Base-by-base conservation (phyloP, 768 basidiomycete species). In the Auricularia sp. region DNA sequence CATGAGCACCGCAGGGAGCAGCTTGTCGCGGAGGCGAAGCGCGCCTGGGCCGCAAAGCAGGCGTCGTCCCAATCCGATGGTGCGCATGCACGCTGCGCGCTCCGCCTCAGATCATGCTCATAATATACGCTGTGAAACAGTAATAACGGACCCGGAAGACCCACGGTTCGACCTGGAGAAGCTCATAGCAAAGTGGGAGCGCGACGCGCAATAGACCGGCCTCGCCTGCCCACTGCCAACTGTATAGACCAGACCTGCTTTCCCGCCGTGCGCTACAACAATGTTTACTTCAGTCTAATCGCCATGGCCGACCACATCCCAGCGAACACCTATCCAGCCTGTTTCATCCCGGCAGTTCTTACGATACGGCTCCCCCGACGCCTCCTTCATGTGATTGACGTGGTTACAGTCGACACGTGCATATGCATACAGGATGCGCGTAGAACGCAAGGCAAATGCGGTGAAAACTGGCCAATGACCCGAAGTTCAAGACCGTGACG, bases 141-240 rank as follows among this genome's bases (percentile, higher is more conserved):
- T 96, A 69, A 80, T 97, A 69, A 89, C 93, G 68, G 86, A 99
- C 81, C 92, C 94, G 51, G 96, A 98, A 70, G 88, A 98, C 77
- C 93, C 96, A 63, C 86, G 84, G 68, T 99, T 98, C 77, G 94
- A 98, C 81, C 81, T 98, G 74, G 96, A 98, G 82, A 93, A 93
- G 77, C 78, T 97, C 66, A 72, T 92, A 74, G 80, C 82, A 54
- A 84, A 86, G 73, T 87, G 85, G 82, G 90, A 91, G 77, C 85
- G 81, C 73, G 85, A 84, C 70, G 83, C 79, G 72, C 78, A 79
- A 81, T 87, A 78, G 79, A 59, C 56, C 24, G 14, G 18, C 44
- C 11, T 18, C 18, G 14, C 47, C 18, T 18, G 47, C 47, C 47
- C 18, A 16, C 11, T 18, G 11, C 11, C 47, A 51, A 51, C 21